phyloP scores from a whole-genome alignment of 179 eudicot species.

The Beta corolliflora region DNA sequence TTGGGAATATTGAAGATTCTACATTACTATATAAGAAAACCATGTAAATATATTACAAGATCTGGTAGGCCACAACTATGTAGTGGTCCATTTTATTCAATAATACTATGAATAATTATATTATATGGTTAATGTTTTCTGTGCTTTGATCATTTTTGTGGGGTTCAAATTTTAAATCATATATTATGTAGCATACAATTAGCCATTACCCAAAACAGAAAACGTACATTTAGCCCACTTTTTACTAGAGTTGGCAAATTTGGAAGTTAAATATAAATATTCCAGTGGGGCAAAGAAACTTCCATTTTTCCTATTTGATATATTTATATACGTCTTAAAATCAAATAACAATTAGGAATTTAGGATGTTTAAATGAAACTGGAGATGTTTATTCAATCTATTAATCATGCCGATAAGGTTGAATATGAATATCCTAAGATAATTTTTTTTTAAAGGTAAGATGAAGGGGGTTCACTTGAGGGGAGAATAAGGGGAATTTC shows the following conservation, averaged over 20 bases:
- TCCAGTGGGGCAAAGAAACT: background rate
- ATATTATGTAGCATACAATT: background rate
- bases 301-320: background rate
- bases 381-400: background rate
- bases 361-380: background rate
- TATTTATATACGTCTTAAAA: background rate
- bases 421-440: too few species aligned
- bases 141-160: slow-evolving; percentile 14
- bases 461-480: too few species aligned
- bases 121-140: slow-evolving; percentile 13
- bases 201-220: slow-evolving; percentile 6
- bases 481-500: too few species aligned
- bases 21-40: background rate
- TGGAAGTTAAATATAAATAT: background rate
- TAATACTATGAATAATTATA: background rate
- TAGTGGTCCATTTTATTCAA: slow-evolving; percentile 6
- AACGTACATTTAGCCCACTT: background rate
- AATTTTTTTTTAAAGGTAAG: too few species aligned
- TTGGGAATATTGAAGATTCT: background rate
- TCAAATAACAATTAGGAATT: background rate
- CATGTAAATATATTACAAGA: background rate
- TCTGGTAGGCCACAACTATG: background rate
- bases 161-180: background rate
- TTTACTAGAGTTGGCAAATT: slow-evolving; percentile 9
- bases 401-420: background rate